Evolutionary conservation across 306 rosid genomes (phyloP).

Genomic region (Styphnolobium japonicum): DNA sequence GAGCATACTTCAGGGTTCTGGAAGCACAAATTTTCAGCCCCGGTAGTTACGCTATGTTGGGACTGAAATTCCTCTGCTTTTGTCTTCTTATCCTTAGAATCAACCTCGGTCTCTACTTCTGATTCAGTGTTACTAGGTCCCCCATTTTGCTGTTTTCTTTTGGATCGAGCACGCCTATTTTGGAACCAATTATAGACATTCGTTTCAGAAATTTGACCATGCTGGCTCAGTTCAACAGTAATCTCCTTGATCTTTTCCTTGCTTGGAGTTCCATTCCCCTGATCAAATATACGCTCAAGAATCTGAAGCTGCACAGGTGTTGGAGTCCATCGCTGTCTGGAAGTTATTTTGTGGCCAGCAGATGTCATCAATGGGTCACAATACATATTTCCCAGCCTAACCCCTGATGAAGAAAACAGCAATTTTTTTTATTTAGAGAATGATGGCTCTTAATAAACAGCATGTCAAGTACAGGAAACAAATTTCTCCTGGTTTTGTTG

Average conservation of each 20-base stretch:
- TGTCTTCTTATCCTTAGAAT: conserved; percentile 78
- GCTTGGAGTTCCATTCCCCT: conserved; percentile 82
- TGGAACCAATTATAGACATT: conserved; percentile 97
- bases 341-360: conserved; percentile 70
- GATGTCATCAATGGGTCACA: conserved; percentile 74
- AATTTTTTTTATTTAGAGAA: not conserved
- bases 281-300: conserved; percentile 76
- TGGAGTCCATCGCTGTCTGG: conserved; percentile 93
- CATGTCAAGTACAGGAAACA: too few species aligned
- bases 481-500: too few species aligned
- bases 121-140: conserved; percentile 54
- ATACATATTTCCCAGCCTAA: conserved; percentile 66
- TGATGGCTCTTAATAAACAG: not conserved
- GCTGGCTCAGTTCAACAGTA: conserved; percentile 72
- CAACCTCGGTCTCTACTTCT: conserved; percentile 78
- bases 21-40: conserved; percentile 57
- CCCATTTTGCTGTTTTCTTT: conserved; percentile 70
- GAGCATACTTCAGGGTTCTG: conserved; percentile 58
- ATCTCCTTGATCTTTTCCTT: conserved; percentile 93
- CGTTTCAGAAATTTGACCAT: conserved; percentile 83
- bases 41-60: conserved; percentile 34
- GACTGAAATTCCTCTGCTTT: conserved; percentile 54
- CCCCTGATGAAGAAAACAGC: conserved; percentile 50
- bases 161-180: conserved; percentile 91
- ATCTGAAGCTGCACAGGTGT: conserved; percentile 77